Evolutionary conservation across 2,329 filamentous ascomycete genomes (phyloP).

Genomic region (Allantophomopsis lycopodina): DNA sequence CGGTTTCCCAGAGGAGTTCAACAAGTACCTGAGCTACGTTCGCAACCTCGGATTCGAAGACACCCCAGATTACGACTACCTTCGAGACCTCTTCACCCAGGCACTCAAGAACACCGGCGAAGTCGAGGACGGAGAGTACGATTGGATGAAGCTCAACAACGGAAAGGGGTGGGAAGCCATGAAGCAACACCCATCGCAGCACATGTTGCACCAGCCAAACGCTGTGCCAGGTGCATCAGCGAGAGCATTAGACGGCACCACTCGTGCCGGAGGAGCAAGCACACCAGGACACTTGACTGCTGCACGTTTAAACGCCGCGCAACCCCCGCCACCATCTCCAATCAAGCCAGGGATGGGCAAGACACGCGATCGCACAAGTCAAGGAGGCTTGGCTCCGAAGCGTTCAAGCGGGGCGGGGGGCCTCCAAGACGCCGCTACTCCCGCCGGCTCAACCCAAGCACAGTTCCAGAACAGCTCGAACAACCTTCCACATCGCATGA

Average conservation of each 20-base stretch:
- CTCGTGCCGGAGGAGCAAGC: conserved; percentile 47
- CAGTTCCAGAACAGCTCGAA: conserved; percentile 94
- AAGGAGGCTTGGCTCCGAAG: conserved; percentile 60
- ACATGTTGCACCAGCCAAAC: conserved; percentile 65
- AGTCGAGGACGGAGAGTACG: conserved; percentile 95
- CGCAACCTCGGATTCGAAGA: conserved; percentile 98
- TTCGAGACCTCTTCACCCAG: conserved; percentile 91
- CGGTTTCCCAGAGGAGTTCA: conserved; percentile 92
- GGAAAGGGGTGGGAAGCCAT: conserved; percentile 84
- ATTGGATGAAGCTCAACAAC: conserved; percentile 97
- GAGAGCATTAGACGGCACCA: conserved; percentile 68
- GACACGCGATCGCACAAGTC: conserved; percentile 62
- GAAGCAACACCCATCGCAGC: conserved; percentile 54
- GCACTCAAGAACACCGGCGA: conserved; percentile 89
- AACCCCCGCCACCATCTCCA: conserved; percentile 77
- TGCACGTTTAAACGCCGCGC: conserved; percentile 87
- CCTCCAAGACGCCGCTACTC: conserved; percentile 65
- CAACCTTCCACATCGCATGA: conserved; percentile 59
- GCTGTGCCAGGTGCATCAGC: conserved; percentile 68
- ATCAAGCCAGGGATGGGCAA: conserved; percentile 66
- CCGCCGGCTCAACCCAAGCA: conserved; percentile 82
- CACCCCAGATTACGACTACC: conserved; percentile 94
- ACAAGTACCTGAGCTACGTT: conserved; percentile 93
- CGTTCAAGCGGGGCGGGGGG: conserved; percentile 63
- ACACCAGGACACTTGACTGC: conserved; percentile 49